Conservation (phyloP, 805 yeast species). For the Kodamaea restingae region DNA sequence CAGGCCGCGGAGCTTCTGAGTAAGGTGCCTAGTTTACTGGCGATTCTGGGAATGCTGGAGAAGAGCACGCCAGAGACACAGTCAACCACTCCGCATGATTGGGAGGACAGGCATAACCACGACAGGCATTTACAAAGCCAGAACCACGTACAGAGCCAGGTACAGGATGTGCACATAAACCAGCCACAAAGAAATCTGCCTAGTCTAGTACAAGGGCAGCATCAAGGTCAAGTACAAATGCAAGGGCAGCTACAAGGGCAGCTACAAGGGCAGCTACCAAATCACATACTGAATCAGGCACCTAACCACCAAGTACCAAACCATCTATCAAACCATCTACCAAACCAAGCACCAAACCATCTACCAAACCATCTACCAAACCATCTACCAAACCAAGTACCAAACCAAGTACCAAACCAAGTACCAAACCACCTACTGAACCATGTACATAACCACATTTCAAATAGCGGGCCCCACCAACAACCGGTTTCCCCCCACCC, state of each 20-base stretch:
- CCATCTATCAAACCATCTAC: too few relatives aligned
- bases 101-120: not conserved
- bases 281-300: too few relatives aligned
- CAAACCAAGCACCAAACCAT: too few relatives aligned
- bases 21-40: constrained; percentile 21
- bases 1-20: constrained; percentile 30
- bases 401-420: not conserved
- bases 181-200: too few relatives aligned
- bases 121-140: not conserved
- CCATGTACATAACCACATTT: too few relatives aligned
- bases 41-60: constrained; percentile 2
- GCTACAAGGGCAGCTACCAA: too few relatives aligned
- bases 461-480: too few relatives aligned
- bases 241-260: too few relatives aligned
- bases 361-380: too few relatives aligned
- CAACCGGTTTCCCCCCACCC: not conserved
- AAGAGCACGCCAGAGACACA: constrained; percentile 1
- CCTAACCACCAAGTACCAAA: too few relatives aligned
- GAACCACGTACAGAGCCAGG: not conserved
- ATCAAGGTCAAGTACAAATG: too few relatives aligned
- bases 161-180: not conserved
- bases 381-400: not conserved
- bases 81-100: not conserved
- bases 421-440: not conserved
- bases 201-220: too few relatives aligned